Evolutionary conservation across 495 filamentous ascomycete species (phyloP), one percentile per base, ranked within the genome.

Genomic region (Chaetomium cochliodes): DNA sequence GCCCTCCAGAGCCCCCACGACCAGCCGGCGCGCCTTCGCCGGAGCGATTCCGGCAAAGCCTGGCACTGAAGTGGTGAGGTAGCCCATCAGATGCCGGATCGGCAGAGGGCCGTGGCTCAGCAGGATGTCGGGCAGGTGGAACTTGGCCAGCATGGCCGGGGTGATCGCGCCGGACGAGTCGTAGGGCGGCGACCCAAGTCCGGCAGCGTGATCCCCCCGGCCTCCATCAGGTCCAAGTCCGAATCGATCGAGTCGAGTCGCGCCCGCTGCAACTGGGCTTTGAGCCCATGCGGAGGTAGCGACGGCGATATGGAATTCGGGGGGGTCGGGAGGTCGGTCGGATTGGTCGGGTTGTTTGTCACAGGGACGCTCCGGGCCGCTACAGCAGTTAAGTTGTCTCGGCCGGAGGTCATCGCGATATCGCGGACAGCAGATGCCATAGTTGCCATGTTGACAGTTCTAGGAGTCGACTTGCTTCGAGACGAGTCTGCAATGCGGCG

Each of bases 241-340:
- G 92, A 94, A 72, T 96, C 92, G 76, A 92, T 82, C 68, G 88
- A 84, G 63, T 85, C 82, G 67, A 88, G 84, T 65, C 79, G 82
- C 53, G 84, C 83, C 80, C 69, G 81, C 82, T 74, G 78, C 79
- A 76, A 82, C 77, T 84, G 82, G 69, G 81, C 77, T 69, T 86
- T 86, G 71, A 90, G 88, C 69, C 85, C 87, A 65, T 93, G 92
- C 52, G 94, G 90, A 69, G 90, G 87, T 58, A 97, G 85, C 59
- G 86, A 88, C 37, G 93, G 94, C 44, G 93, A 97, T 75, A 97
- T 93, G 73, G 94, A 97, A 79, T 96, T 96, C 59, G 93, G 93
- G 71, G 93, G 93, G 77, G 93, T 98, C 57, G 89, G 93, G 69
- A 97, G 87, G 73, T 76, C 60, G 91, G 69, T 96, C 86, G 74